Base-by-base conservation (phyloP, 2,329 filamentous ascomycete genomes). In the Penicillium sp. region DNA sequence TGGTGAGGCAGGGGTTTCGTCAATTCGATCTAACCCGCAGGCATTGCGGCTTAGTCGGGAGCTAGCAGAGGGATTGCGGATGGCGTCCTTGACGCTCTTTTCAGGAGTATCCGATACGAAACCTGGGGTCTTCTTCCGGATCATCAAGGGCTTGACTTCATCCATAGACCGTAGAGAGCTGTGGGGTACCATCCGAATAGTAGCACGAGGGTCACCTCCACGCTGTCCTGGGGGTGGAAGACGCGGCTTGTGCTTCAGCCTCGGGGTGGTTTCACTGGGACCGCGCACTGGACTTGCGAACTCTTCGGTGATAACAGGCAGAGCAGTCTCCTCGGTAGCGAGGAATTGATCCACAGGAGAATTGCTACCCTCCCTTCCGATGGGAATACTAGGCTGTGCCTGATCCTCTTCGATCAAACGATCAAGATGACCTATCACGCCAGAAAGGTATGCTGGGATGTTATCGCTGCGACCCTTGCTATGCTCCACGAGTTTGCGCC, bases 341-440 rank as follows among this genome's bases (percentile, higher is more conserved):
- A 60, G 58, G 8, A 60, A 56, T 30, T 67, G 65, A 6, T 53
- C 52, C 9, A 52, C 46, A 5, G 48, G 39, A 5, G 30, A 42
- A 10, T 43, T 33, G 9, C 39, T 49, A 9, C 56, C 51, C 2
- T 62, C 51, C 2, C 49, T 12, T 1, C 47, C 32, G 10, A 17
- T n/a, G 7, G 20, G 27, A 3, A 36, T 36, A 7, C 26, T 53
- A 29, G 58, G 52, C 20, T 48, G 52, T 3, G 29, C 34, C n/a
- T 64, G 55, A 10, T 70, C 67, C 44, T 71, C 76, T 42, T 79
- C 70, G 56, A 85, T 82, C 21, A 85, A 69, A 15, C 78, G 76
- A 66, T 86, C 83, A 10, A 86, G 74, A 55, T 85, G 80, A 7
- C 78, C 78, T 39, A 88, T 80, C 20, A 88, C 79, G 40, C 84